Evolutionary conservation across 176 grass and related monocot species (phyloP), one percentile per base, ranked within the genome.

Genomic region (Musa acuminata): DNA sequence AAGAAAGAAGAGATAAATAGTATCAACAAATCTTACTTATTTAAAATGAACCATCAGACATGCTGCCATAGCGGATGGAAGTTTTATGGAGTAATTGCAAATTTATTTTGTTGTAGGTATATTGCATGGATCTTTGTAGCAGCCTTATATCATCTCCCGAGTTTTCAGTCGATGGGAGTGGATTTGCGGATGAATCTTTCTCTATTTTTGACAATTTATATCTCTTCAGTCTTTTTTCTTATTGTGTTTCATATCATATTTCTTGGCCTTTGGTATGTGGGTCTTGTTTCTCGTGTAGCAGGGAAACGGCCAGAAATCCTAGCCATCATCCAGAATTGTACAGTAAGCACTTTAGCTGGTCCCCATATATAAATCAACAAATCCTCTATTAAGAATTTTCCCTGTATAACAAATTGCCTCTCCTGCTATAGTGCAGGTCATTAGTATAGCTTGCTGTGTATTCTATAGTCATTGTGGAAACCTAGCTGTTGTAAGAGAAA

Each of bases 111-210:
- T 63, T 84, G 84, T 80, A 99, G 95, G 95, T 99, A 99, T 62
- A 87, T 99, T 78, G 91, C 84, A 52, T 99, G 95, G 95, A 99
- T 99, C 81, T 99, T 94, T 84, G 83, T 92, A 73, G 90, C 95
- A 80, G 90, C 95, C 57, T 83, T 94, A 67, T 97, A 97, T 79
- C 95, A 99, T 82, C 91, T 99, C 71, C 95, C 95, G n/a, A 99
- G 95, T 89, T 99, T 99, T 87, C 90, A 86, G 69, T 99, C 95
- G 27, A 99, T 99, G 95, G 95, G 95, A 49, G 80, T 99, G 75
- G 90, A 99, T 90, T 84, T 99, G 84, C 73, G 88, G 57, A 99
- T 99, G 95, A 99, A 99, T 73, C 86, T 99, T 75, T 99, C 90
- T 80, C 75, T 99, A 53, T 99, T 89, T 80, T 82, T 94, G 50